These are phyloP conservation scores for Coemansia sp. DNA, from an alignment of 192 early-diverging fungal genomes.

Conservation along the genomic window DNA sequence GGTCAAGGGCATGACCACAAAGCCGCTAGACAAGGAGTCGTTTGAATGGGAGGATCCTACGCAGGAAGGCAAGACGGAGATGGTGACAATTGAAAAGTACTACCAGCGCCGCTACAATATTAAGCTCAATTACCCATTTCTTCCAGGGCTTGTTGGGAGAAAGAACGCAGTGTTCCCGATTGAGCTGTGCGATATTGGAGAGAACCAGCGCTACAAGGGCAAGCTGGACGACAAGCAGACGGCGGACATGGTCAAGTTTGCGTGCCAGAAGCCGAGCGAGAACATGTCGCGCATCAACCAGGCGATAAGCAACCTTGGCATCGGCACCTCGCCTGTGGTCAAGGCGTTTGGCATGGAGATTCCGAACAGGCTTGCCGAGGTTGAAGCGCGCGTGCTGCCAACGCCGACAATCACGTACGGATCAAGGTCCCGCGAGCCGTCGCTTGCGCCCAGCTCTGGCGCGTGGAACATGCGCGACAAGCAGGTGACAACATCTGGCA, in stretches of 20 bases:
- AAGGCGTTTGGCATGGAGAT: constrained; percentile 75
- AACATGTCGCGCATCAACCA: constrained; percentile 79
- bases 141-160: constrained; percentile 79
- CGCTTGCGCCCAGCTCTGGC: constrained; percentile 65
- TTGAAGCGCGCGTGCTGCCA: constrained; percentile 78
- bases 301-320: constrained; percentile 65
- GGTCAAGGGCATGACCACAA: constrained; percentile 65
- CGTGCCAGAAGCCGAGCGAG: constrained; percentile 80
- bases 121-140: constrained; percentile 69
- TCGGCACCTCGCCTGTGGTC: constrained; percentile 70
- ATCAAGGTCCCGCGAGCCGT: constrained; percentile 44
- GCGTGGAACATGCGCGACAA: constrained; percentile 88
- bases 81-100: constrained; percentile 72
- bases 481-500: constrained; percentile 68
- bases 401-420: constrained; percentile 76
- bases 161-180: constrained; percentile 79
- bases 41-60: constrained; percentile 64
- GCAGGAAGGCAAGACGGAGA: constrained; percentile 52
- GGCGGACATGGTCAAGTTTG: constrained; percentile 93
- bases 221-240: constrained; percentile 86
- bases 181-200: constrained; percentile 83
- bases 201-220: constrained; percentile 80
- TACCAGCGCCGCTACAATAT: constrained; percentile 75
- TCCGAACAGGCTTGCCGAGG: constrained; percentile 61
- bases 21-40: constrained; percentile 66